Evolutionary conservation across 495 filamentous ascomycete species (phyloP).

Genomic region (Xylaria curta): DNA sequence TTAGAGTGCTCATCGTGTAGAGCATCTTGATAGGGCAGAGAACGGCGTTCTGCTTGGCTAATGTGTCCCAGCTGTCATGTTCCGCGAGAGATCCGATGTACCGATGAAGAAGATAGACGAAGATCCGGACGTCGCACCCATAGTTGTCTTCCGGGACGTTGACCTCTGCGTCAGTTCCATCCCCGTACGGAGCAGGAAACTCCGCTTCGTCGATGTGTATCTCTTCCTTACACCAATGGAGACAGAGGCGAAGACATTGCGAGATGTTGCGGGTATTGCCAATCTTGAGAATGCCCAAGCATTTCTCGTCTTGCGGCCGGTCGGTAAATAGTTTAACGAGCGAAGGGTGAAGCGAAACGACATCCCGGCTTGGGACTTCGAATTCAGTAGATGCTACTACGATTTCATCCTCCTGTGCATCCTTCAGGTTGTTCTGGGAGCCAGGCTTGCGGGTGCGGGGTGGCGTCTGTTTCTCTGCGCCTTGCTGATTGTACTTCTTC

Average conservation of each 20-base stretch:
- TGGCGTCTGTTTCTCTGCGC: not conserved
- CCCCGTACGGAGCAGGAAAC: not conserved
- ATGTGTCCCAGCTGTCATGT: slow-evolving; percentile 6
- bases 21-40: slow-evolving; percentile 10
- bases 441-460: not conserved
- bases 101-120: slow-evolving; percentile 23
- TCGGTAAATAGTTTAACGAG: not conserved
- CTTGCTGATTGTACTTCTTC: slow-evolving; percentile 19
- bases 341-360: not conserved
- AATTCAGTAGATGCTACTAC: not conserved
- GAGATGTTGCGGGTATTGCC: not conserved
- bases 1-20: slow-evolving; percentile 22
- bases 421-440: not conserved
- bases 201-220: not conserved
- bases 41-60: not conserved
- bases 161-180: not conserved
- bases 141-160: not conserved
- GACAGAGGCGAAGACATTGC: not conserved
- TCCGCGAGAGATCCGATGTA: slow-evolving; percentile 8
- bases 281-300: not conserved
- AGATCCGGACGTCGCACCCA: slow-evolving; percentile 9
- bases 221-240: slow-evolving; percentile 13
- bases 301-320: not conserved
- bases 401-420: not conserved
- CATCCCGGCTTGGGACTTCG: not conserved